Evolutionary conservation across 2,329 filamentous ascomycete genomes (phyloP).

Genomic region (Fusarium sp.): DNA sequence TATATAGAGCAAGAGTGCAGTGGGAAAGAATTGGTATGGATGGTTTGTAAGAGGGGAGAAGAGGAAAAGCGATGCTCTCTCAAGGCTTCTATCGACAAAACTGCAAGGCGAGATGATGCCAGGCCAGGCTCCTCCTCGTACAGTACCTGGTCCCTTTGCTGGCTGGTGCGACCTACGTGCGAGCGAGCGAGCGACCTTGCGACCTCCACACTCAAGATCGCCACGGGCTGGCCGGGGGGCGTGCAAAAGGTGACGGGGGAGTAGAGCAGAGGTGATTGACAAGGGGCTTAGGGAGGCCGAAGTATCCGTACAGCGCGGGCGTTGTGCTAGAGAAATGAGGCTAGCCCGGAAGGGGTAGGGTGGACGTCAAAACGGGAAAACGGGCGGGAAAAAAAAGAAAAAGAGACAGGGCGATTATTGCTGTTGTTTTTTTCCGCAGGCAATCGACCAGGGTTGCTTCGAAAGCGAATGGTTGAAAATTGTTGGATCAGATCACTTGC

Average conservation of each 20-base stretch:
- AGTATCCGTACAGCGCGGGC: conserved; percentile 28
- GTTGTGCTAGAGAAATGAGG: conserved; percentile 28
- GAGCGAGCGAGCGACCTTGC: conserved; percentile 17
- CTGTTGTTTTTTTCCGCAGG: conserved; percentile 6
- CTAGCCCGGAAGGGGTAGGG: conserved; percentile 29
- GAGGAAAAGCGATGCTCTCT: conserved; percentile 25
- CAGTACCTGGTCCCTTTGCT: conserved; percentile 33
- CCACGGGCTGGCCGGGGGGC: conserved; percentile 41
- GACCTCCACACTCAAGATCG: conserved; percentile 45
- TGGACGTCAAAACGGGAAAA: conserved; percentile 28
- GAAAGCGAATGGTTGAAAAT: background rate
- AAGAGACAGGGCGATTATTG: conserved; percentile 8
- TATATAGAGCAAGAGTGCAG: conserved; percentile 12
- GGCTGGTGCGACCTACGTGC: conserved; percentile 27
- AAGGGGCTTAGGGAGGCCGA: conserved; percentile 37
- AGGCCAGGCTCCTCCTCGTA: conserved; percentile 25
- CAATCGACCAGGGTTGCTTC: background rate
- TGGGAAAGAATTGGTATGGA: conserved; percentile 15
- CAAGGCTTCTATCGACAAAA: conserved; percentile 32
- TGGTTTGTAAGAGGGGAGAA: conserved; percentile 25
- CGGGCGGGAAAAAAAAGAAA: conserved; percentile 19
- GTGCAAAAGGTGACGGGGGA: conserved; percentile 9
- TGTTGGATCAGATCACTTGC: background rate
- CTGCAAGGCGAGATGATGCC: conserved; percentile 23
- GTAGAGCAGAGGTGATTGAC: conserved; percentile 30